Conservation (phyloP, 257 asterid species). For the Fraxinus cuspidata region DNA sequence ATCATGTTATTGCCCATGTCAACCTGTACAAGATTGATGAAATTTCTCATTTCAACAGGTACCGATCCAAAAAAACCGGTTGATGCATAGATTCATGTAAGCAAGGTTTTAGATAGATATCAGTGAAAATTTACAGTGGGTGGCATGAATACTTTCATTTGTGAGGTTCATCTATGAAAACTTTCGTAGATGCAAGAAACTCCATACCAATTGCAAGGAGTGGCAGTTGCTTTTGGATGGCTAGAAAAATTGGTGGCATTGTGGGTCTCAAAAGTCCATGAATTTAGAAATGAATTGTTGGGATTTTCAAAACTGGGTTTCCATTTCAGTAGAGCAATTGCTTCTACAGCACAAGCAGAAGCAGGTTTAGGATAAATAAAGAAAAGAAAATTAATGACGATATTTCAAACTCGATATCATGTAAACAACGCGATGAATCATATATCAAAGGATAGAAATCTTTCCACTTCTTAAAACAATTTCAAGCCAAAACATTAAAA, state of each 20-base stretch:
- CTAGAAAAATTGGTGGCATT: constrained; percentile 5
- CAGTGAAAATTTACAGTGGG: constrained; percentile 22
- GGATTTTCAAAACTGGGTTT: neutral
- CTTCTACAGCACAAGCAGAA: constrained; percentile 22
- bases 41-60: too few species aligned
- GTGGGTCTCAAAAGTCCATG: constrained; percentile 17
- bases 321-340: constrained; percentile 22
- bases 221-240: neutral
- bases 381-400: neutral
- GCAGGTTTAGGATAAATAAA: neutral
- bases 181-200: constrained; percentile 18
- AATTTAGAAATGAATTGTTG: constrained; percentile 1
- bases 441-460: too few species aligned
- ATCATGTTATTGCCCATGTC: too few species aligned
- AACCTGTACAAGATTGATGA: too few species aligned
- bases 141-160: constrained; percentile 1
- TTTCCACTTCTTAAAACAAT: too few species aligned
- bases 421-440: too few species aligned
- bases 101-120: neutral
- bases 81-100: too few species aligned
- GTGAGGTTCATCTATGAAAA: constrained; percentile 22
- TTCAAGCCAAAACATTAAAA: too few species aligned
- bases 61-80: too few species aligned
- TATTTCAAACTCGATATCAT: too few species aligned
- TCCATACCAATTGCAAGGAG: constrained; percentile 32